Conservation (phyloP, 345 rosid genomes). For the Triadica sebifera region DNA sequence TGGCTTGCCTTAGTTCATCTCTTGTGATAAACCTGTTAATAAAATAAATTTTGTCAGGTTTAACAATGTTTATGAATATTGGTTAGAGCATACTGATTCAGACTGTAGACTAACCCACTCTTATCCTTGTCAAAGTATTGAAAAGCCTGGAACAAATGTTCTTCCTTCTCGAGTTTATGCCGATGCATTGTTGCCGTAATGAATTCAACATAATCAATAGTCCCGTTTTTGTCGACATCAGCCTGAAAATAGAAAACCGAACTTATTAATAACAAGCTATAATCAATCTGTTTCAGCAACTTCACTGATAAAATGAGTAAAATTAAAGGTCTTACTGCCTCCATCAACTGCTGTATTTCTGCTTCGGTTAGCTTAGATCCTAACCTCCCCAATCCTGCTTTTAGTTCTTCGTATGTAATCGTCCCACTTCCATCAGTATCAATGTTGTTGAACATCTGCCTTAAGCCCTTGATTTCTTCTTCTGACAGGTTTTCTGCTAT, state of each 20-base stretch:
- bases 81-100: background rate
- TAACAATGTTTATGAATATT: background rate
- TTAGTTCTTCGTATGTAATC: slow-evolving; percentile 39
- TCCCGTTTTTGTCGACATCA: slow-evolving; percentile 30
- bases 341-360: slow-evolving; percentile 36
- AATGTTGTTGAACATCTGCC: slow-evolving; percentile 34
- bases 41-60: background rate
- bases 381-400: slow-evolving; percentile 24
- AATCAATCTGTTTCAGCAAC: no score
- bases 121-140: slow-evolving; percentile 29
- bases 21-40: slow-evolving; percentile 28
- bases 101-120: slow-evolving; percentile 22
- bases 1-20: slow-evolving; percentile 32
- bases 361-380: slow-evolving; percentile 31
- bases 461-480: slow-evolving; percentile 36
- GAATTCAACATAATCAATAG: slow-evolving; percentile 29
- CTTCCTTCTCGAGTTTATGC: slow-evolving; percentile 32
- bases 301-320: no score
- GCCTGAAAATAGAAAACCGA: slow-evolving; percentile 16
- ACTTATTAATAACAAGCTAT: background rate
- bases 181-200: slow-evolving; percentile 33
- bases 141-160: slow-evolving; percentile 28
- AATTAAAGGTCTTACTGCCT: slow-evolving; percentile 26
- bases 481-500: slow-evolving; percentile 32
- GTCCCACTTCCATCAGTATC: slow-evolving; percentile 36